Evolutionary conservation across 768 basidiomycete species (phyloP).

Genomic region (Tylopilus cervinicoccineus): DNA sequence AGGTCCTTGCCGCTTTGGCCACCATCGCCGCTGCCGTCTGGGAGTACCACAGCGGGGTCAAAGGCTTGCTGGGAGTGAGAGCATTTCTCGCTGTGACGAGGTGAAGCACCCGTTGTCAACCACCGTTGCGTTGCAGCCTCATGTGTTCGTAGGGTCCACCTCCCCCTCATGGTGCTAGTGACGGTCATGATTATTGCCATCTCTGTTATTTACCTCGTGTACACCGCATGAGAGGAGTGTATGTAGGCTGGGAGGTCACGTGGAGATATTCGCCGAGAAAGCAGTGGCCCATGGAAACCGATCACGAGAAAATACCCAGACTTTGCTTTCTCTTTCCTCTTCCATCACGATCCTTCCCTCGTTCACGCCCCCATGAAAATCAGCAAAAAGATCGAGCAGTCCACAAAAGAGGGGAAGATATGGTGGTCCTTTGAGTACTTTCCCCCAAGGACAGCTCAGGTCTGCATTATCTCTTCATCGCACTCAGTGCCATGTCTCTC

Average conservation of each 20-base stretch:
- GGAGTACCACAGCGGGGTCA: constrained; percentile 60
- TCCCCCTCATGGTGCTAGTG: constrained; percentile 48
- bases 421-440: constrained; percentile 99
- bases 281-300: constrained; percentile 1
- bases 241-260: constrained; percentile 14
- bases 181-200: constrained; percentile 47
- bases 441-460: constrained; percentile 93
- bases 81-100: constrained; percentile 59
- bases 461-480: constrained; percentile 28
- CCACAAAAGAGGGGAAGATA: constrained; percentile 76
- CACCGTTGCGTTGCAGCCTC: constrained; percentile 1
- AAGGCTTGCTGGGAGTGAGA: constrained; percentile 52
- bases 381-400: constrained; percentile 87
- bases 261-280: constrained; percentile 6
- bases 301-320: constrained; percentile 26
- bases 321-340: constrained; percentile 1
- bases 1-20: constrained; percentile 49
- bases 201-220: constrained; percentile 46
- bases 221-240: constrained; percentile 13
- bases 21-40: constrained; percentile 56
- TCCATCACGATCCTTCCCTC: constrained; percentile 21
- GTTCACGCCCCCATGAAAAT: constrained; percentile 69
- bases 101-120: constrained; percentile 33
- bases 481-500: background rate
- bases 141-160: constrained; percentile 40